A percentile compares a stretch with the other conserved stretches of the same genome.
Conservation (phyloP, 2,329 filamentous ascomycete species). For the Fusarium musae region DNA sequence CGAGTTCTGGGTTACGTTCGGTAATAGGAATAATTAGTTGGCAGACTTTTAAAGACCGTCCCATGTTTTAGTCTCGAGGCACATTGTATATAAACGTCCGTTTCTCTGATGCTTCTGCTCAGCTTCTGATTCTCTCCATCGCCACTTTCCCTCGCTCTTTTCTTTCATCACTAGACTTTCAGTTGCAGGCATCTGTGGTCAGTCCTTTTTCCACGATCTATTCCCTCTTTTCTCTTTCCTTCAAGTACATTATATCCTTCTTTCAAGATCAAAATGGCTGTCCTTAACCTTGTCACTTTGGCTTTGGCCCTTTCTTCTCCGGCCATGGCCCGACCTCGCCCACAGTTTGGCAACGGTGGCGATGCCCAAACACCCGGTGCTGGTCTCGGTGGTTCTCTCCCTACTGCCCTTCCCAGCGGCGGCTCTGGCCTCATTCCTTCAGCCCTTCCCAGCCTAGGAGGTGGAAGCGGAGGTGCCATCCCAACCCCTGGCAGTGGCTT, state of each 20-base stretch:
- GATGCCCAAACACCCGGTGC: constrained; percentile 21
- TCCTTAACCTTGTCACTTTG: constrained; percentile 42
- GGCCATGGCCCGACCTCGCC: constrained; percentile 35
- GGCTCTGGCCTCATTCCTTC: constrained; percentile 13
- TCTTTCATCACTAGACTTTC: constrained; percentile 39
- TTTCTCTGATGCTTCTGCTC: constrained; percentile 10
- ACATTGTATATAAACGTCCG: constrained; percentile 35
- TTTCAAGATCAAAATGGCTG: constrained; percentile 39
- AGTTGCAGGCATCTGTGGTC: constrained; percentile 46
- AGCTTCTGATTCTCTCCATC: constrained; percentile 36
- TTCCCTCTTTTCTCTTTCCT: constrained; percentile 22
- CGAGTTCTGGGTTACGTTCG: constrained; percentile 12
- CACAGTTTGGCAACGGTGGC: constrained; percentile 22
- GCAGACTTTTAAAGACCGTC: constrained; percentile 11
- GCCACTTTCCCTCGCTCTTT: constrained; percentile 36
- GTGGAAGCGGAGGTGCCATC: background rate
- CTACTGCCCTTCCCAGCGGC: constrained; percentile 16
- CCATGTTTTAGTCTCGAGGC: background rate
- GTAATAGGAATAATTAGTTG: constrained; percentile 19
- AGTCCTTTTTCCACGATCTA: constrained; percentile 34
- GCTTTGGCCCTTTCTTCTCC: constrained; percentile 42
- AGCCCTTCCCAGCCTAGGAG: constrained; percentile 5
- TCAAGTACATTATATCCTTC: constrained; percentile 9
- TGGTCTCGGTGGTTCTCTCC: constrained; percentile 17
- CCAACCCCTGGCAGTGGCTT: constrained; percentile 7